phyloP scores from a whole-genome alignment of 2,329 filamentous ascomycete species.

The Neocatenulostroma microsporum region DNA sequence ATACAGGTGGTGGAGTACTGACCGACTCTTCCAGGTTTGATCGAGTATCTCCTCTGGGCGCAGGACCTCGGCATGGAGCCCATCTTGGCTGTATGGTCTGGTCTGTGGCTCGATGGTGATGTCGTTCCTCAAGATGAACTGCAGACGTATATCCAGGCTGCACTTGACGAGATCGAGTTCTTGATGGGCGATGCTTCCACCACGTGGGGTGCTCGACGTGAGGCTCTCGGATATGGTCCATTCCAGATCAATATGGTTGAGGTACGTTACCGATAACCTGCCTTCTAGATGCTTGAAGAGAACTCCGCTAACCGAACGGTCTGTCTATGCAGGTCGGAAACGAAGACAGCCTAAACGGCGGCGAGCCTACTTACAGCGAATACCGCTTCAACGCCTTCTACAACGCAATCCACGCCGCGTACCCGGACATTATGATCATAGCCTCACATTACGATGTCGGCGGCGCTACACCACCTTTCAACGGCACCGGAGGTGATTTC shows the following conservation, averaged over 20 bases:
- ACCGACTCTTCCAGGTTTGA: too few relatives aligned
- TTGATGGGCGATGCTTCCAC: conserved; percentile 48
- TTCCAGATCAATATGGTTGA: conserved; percentile 41
- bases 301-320: too few relatives aligned
- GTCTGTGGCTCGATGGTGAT: conserved; percentile 48
- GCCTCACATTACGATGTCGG: conserved; percentile 35
- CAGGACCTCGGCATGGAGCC: conserved; percentile 49
- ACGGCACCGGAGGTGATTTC: conserved; percentile 24
- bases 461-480: conserved; percentile 15
- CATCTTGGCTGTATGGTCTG: conserved; percentile 52
- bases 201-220: conserved; percentile 51
- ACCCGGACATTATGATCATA: conserved; percentile 52
- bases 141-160: conserved; percentile 45
- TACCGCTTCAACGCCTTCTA: conserved; percentile 54
- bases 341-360: conserved; percentile 53
- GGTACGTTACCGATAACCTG: too few relatives aligned
- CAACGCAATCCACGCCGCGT: conserved; percentile 49
- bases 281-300: too few relatives aligned
- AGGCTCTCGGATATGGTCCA: conserved; percentile 54
- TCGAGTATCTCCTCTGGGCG: conserved; percentile 54
- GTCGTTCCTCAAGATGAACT: conserved; percentile 44
- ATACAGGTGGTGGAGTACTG: too few relatives aligned
- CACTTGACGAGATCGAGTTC: conserved; percentile 57
- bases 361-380: conserved; percentile 31
- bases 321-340: too few relatives aligned